These are phyloP conservation scores for Quercus engelmannii DNA, from an alignment of 306 rosid genomes.

Conservation along the genomic window DNA sequence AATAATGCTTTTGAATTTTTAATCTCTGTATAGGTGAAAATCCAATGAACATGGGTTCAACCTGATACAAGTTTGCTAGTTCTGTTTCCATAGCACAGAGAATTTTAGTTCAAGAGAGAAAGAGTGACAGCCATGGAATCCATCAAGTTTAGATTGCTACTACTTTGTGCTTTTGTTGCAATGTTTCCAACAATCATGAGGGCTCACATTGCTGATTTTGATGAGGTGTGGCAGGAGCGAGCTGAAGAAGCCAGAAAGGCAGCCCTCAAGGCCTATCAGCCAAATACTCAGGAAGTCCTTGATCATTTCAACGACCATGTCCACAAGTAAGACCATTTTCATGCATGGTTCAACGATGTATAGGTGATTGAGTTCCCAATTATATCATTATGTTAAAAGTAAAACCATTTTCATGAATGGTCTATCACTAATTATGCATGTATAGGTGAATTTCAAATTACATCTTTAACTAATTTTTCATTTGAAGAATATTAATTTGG, in stretches of 20 bases:
- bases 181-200: conserved; percentile 17
- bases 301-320: conserved; percentile 26
- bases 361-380: not conserved
- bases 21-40: not conserved
- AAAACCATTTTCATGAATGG: no score
- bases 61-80: not conserved
- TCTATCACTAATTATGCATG: no score
- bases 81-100: not conserved
- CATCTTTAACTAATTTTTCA: no score
- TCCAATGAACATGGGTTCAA: not conserved
- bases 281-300: conserved; percentile 24
- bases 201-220: conserved; percentile 35
- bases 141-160: conserved; percentile 24
- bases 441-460: no score
- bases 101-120: not conserved
- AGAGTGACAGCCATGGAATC: not conserved
- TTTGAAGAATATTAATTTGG: no score
- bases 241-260: conserved; percentile 29
- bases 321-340: conserved; percentile 20
- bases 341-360: no score
- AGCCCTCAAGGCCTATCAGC: conserved; percentile 21
- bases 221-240: conserved; percentile 39
- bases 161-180: conserved; percentile 21
- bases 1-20: not conserved
- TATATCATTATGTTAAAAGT: not conserved